Evolutionary conservation across 805 yeast genomes (phyloP).

Genomic region (Jamesozyma hellenica): DNA sequence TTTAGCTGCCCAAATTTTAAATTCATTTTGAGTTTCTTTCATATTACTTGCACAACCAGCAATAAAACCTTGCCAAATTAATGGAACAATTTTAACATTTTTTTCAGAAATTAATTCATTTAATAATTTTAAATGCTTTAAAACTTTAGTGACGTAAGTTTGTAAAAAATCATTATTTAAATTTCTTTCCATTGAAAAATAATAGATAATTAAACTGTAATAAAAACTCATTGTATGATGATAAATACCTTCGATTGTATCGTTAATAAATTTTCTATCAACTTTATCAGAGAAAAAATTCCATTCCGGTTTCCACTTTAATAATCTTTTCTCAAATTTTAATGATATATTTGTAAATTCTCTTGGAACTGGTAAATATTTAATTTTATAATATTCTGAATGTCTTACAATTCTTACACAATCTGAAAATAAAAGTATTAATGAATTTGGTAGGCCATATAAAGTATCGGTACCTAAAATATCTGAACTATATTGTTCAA

Average conservation of each 20-base stretch:
- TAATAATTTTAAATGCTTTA: conserved; percentile 54
- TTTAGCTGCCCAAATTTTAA: conserved; percentile 52
- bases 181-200: conserved; percentile 51
- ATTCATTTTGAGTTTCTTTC: conserved; percentile 48
- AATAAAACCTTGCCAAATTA: conserved; percentile 83
- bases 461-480: conserved; percentile 67
- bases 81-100: conserved; percentile 55
- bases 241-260: conserved; percentile 54
- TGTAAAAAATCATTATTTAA: conserved; percentile 50
- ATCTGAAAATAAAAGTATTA: conserved; percentile 61
- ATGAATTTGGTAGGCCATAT: conserved; percentile 76
- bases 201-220: conserved; percentile 61
- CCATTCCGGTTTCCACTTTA: conserved; percentile 73
- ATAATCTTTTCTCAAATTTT: conserved; percentile 40
- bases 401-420: conserved; percentile 58
- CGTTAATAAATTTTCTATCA: conserved; percentile 20
- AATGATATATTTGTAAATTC: conserved; percentile 17
- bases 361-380: conserved; percentile 17
- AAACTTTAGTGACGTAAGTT: conserved; percentile 47
- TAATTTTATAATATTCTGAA: conserved; percentile 38
- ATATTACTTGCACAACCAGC: conserved; percentile 75
- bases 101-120: conserved; percentile 42
- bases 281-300: conserved; percentile 30
- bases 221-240: conserved; percentile 77
- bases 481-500: conserved; percentile 36